These are phyloP conservation scores for Fraxinus excelsior DNA, from an alignment of 257 asterid species.

Conservation along the genomic window DNA sequence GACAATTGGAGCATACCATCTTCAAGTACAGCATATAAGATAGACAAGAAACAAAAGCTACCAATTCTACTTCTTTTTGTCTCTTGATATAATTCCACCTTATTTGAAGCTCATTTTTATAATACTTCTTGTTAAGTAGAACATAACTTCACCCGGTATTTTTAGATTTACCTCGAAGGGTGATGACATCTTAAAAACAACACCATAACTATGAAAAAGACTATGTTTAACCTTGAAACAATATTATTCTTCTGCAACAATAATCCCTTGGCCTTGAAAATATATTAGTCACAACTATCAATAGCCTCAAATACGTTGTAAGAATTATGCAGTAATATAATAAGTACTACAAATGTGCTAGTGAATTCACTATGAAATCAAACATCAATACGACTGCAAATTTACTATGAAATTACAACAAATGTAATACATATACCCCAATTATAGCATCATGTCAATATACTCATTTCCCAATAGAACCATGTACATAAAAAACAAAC, in stretches of 20 bases:
- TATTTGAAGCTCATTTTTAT: not conserved
- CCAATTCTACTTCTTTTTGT: not conserved
- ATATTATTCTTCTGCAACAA: not conserved
- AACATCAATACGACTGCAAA: not conserved
- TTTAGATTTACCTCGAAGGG: not conserved
- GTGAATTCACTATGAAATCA: not conserved
- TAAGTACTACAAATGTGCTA: not conserved
- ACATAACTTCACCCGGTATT: not conserved
- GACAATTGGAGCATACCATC: slow-evolving; percentile 3
- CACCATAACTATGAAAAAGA: slow-evolving; percentile 5
- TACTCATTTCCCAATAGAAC: not conserved
- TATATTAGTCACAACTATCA: not conserved
- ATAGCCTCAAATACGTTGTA: not conserved
- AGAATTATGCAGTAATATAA: not conserved
- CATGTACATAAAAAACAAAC: slow-evolving; percentile 36
- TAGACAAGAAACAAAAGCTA: slow-evolving; percentile 1
- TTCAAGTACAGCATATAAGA: slow-evolving; percentile 15
- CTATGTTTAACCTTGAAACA: not conserved
- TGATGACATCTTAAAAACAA: not conserved
- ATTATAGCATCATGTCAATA: slow-evolving; percentile 4
- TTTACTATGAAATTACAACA: not conserved
- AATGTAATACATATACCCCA: not conserved
- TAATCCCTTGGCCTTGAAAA: not conserved
- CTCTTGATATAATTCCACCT: slow-evolving; percentile 1
- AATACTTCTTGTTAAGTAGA: not conserved